Evolutionary conservation across 352 stramenopile genomes (phyloP).

Genomic region (Pythium brassicae): DNA sequence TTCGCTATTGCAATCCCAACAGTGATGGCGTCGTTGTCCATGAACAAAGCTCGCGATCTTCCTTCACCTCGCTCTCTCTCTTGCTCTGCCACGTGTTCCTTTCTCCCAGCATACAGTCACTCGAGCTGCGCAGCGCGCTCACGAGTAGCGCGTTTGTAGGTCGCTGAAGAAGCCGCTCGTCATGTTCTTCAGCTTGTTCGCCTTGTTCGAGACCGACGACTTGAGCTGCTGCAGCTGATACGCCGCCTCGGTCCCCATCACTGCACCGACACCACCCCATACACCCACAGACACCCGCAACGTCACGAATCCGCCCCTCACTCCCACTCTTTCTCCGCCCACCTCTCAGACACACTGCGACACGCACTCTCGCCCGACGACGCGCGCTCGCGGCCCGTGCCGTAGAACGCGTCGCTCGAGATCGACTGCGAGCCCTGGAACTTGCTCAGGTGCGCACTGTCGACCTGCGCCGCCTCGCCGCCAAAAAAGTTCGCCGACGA

Average conservation of each 20-base stretch:
- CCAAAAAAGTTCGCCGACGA: slow-evolving; percentile 90
- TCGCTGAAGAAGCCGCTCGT: slow-evolving; percentile 87
- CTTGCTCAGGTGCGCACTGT: slow-evolving; percentile 60
- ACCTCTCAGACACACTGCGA: not conserved
- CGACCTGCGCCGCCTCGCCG: slow-evolving; percentile 45
- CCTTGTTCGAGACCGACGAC: slow-evolving; percentile 77
- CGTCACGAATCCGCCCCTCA: too few species aligned
- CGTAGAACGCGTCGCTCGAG: slow-evolving; percentile 86
- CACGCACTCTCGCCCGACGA: slow-evolving; percentile 59
- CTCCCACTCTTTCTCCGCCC: not conserved
- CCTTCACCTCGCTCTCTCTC: too few species aligned
- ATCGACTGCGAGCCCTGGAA: slow-evolving; percentile 83
- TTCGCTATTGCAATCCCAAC: too few species aligned
- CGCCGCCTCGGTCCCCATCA: slow-evolving; percentile 69
- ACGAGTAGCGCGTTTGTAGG: slow-evolving; percentile 80
- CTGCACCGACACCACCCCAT: slow-evolving; percentile 9
- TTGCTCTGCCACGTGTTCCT: not conserved
- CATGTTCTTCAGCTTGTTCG: slow-evolving; percentile 87
- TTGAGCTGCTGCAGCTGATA: slow-evolving; percentile 87
- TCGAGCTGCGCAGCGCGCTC: too few species aligned
- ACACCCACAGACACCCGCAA: too few species aligned
- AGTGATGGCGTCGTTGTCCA: too few species aligned
- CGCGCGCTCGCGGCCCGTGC: slow-evolving; percentile 49
- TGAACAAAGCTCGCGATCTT: too few species aligned
- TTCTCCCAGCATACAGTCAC: too few species aligned